A percentile compares a stretch with the other conserved stretches of the same genome.
These are phyloP conservation scores for Rasamsonia emersonii DNA, from an alignment of 2,329 filamentous ascomycete species.

Conservation along the genomic window DNA sequence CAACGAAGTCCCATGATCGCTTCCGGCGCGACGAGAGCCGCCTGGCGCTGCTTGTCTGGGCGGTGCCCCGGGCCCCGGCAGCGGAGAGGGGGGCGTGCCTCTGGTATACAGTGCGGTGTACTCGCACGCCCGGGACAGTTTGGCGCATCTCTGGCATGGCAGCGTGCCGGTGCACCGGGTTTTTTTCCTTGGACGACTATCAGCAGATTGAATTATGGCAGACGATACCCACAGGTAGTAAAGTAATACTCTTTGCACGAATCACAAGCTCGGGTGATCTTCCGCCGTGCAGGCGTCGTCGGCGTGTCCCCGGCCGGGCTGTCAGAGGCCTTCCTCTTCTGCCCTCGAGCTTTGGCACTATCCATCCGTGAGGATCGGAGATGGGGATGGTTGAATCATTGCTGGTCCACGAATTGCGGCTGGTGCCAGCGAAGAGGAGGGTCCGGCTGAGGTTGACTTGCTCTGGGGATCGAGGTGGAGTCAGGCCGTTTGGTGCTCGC, in stretches of 20 bases:
- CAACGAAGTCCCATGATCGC: not conserved
- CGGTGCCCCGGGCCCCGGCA: conserved; percentile 13
- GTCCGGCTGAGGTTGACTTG: no score
- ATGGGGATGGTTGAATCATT: not conserved
- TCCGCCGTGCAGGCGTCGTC: conserved; percentile 19
- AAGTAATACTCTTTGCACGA: conserved; percentile 22
- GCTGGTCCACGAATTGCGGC: no score
- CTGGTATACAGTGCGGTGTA: conserved; percentile 31
- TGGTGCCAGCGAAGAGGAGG: not conserved
- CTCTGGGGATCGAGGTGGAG: no score
- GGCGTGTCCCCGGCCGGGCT: conserved; percentile 11
- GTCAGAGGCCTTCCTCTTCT: conserved; percentile 24
- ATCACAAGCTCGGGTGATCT: conserved; percentile 32
- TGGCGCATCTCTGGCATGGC: conserved; percentile 26
- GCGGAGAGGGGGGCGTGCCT: conserved; percentile 27
- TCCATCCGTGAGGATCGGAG: not conserved
- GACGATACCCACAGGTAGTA: not conserved
- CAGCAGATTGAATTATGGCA: conserved; percentile 6
- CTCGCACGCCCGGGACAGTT: conserved; percentile 23
- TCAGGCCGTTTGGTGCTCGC: no score
- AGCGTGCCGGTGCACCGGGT: conserved; percentile 30
- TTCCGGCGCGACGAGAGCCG: conserved; percentile 1
- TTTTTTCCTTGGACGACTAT: conserved; percentile 19
- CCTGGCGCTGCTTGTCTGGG: conserved; percentile 8
- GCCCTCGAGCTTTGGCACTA: conserved; percentile 7